A percentile compares a stretch with the other conserved stretches of the same genome.
These are phyloP conservation scores for Diaporthe ilicicola DNA, from an alignment of 2,329 filamentous ascomycete genomes.

Conservation along the genomic window DNA sequence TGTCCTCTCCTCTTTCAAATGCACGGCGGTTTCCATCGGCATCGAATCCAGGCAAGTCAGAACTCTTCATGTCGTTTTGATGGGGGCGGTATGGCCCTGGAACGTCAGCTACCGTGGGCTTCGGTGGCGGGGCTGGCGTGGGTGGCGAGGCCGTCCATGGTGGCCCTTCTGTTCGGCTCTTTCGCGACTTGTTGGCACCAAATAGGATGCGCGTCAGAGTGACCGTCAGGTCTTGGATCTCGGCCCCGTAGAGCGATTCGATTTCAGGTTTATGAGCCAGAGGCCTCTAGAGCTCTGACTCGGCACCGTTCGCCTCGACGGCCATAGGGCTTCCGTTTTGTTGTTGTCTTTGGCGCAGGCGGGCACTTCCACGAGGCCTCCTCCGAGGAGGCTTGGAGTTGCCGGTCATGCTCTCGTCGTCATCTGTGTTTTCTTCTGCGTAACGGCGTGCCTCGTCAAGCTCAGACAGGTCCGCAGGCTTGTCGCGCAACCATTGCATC, in stretches of 20 bases:
- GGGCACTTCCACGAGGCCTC: slow-evolving; percentile 52
- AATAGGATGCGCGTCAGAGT: neutral
- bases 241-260: neutral
- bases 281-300: slow-evolving; percentile 59
- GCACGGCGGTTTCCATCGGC: neutral
- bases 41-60: neutral
- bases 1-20: neutral
- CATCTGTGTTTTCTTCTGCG: slow-evolving; percentile 64
- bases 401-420: slow-evolving; percentile 58
- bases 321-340: slow-evolving; percentile 67
- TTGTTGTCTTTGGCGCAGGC: slow-evolving; percentile 52
- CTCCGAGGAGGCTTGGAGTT: slow-evolving; percentile 53
- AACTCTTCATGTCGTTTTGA: neutral
- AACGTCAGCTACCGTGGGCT: neutral
- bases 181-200: neutral
- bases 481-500: slow-evolving; percentile 95
- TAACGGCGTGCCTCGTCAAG: slow-evolving; percentile 79
- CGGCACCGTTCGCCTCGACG: slow-evolving; percentile 63
- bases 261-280: neutral
- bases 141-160: neutral
- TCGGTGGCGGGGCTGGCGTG: neutral
- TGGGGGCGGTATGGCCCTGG: too few species aligned
- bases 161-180: neutral
- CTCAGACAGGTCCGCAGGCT: slow-evolving; percentile 81
- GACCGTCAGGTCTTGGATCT: neutral